Evolutionary conservation across 2,329 filamentous ascomycete genomes (phyloP), one percentile per base, ranked within the genome.

Genomic region (Corinectria fuckeliana): DNA sequence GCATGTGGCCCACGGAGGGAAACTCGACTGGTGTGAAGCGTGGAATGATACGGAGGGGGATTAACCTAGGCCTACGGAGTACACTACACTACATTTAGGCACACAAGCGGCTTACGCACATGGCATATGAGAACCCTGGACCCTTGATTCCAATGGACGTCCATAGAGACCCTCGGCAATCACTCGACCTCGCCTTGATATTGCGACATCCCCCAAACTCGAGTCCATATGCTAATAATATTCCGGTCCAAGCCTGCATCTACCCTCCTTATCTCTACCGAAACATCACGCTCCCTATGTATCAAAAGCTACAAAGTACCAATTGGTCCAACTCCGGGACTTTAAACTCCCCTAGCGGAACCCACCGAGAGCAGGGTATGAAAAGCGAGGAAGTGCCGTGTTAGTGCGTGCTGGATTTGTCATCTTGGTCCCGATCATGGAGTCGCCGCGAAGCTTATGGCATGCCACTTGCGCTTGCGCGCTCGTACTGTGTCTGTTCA

Each of bases 81-180:
- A n/a, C n/a, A n/a, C n/a, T n/a, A n/a, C n/a, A n/a, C n/a, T n/a
- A n/a, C n/a, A n/a, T n/a, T 16, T 5, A 38, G 34, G 34, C 16
- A 38, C 42, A 10, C 28, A 49, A 41, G 36, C 45, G 30, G 20
- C 23, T 49, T 50, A 30, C 36, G 3, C 30, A n/a, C 36, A 39
- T 9, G 30, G 44, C 30, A 20, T 48, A 51, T 47, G 16, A 23
- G 47, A 30, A 56, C 4, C 5, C 6, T 45, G 26, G 49, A 16
- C 34, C 25, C 44, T 50, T 49, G 30, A 58, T 54, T 58, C 56
- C 38, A 58, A 58, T 54, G 13, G 11, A 14, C 4, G 30, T 32
- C 2, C 54, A 23, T 10, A 21, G 21, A 9, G 4, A 6, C 16
- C 16, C 36, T 36, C 9, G 10, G 26, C 7, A 28, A 34, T 38